Evolutionary conservation across 345 rosid genomes (phyloP).

Genomic region (Chamaenerion angustifolium): DNA sequence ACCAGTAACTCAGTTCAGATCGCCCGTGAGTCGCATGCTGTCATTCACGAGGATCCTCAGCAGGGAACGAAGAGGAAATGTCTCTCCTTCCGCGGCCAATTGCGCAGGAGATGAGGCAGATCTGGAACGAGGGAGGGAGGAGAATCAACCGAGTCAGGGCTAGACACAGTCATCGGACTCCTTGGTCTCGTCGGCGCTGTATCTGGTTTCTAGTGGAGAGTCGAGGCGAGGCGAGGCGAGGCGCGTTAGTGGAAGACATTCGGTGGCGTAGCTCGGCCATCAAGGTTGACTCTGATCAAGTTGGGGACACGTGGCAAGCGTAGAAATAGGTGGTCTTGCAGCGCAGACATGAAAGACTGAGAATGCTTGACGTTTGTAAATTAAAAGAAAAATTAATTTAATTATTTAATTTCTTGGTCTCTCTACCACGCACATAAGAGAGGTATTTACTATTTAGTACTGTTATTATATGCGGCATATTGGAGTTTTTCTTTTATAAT

Average conservation of each 20-base stretch:
- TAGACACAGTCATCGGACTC: background rate
- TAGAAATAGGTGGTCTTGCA: background rate
- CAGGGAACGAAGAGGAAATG: slow-evolving; percentile 3
- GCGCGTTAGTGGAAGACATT: background rate
- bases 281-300: background rate
- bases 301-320: background rate
- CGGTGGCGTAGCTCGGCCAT: slow-evolving; percentile 2
- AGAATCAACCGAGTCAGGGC: background rate
- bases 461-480: no score
- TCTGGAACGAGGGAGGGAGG: slow-evolving; percentile 10
- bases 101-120: slow-evolving; percentile 3
- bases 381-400: background rate
- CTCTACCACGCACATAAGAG: no score
- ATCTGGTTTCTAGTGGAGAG: background rate
- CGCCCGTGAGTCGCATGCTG: slow-evolving; percentile 15
- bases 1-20: slow-evolving; percentile 16
- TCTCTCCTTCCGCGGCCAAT: slow-evolving; percentile 7
- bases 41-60: slow-evolving; percentile 12
- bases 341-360: background rate
- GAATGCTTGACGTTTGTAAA: background rate
- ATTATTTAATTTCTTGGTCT: background rate
- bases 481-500: no score
- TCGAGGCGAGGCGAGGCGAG: no score
- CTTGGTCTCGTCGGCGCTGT: background rate
- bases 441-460: no score